Evolutionary conservation across 352 stramenopile species (phyloP).

Genomic region (Blastocystis sp.): DNA sequence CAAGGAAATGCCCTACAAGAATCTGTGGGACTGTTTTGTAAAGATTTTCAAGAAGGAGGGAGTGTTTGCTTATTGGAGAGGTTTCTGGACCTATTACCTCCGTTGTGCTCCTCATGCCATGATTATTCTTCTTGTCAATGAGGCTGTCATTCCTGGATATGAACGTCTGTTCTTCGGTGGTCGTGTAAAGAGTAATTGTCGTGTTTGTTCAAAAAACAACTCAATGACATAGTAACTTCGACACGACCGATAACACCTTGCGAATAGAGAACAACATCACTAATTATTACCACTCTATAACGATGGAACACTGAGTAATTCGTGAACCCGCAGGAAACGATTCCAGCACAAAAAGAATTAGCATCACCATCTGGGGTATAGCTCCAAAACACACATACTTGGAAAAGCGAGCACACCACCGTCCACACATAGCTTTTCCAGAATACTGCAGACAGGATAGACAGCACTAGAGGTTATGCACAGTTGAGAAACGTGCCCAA

Average conservation of each 20-base stretch:
- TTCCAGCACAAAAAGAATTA: slow-evolving; percentile 34
- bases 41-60: slow-evolving; percentile 91
- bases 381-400: background rate
- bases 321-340: slow-evolving; percentile 36
- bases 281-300: background rate
- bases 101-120: slow-evolving; percentile 97
- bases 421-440: slow-evolving; percentile 50
- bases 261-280: background rate
- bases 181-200: background rate
- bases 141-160: slow-evolving; percentile 67
- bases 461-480: background rate
- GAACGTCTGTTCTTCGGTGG: slow-evolving; percentile 19
- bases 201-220: slow-evolving; percentile 40
- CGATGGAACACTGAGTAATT: background rate
- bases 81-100: slow-evolving; percentile 95
- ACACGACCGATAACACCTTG: slow-evolving; percentile 3
- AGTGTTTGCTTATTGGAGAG: slow-evolving; percentile 86
- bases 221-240: background rate
- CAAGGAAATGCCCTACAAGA: slow-evolving; percentile 85
- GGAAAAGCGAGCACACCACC: slow-evolving; percentile 9
- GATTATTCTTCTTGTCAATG: slow-evolving; percentile 95
- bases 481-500: background rate
- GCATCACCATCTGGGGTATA: slow-evolving; percentile 10
- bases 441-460: slow-evolving; percentile 14
- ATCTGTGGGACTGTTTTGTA: slow-evolving; percentile 85